Base-by-base conservation (phyloP, 768 basidiomycete species). In the Rhodotorula sphaerocarpa region DNA sequence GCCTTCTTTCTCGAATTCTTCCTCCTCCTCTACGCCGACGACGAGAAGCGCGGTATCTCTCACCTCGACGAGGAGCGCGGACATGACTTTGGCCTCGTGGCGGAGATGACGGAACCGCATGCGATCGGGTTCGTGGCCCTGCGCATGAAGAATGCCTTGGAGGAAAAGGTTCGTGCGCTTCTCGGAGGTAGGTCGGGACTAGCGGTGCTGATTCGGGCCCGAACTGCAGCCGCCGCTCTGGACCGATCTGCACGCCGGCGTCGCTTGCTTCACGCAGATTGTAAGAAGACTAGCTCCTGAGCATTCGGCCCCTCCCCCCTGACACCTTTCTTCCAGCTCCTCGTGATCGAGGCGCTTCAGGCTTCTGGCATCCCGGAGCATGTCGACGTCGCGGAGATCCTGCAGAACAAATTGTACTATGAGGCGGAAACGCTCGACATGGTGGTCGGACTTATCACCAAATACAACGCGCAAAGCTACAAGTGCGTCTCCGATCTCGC, bases 1-100 rank as follows among this genome's bases (percentile, higher is more conserved):
- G 86, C 88, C 61, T 97, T 93, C 86, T 86, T 93, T 72, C 81
- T 95, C 42, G 86, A 91, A 65, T 93, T 88, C 78, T 92, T 97
- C 76, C 80, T 92, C 34, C 70, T 56, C 21, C 41, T 70, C 20
- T 76, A 78, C 52, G 43, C 34, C 36, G 84, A 87, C 70, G 85
- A 86, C 25, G 50, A 58, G 52, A 18, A 9, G 33, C 43, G 65
- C 21, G 73, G 66, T 9, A 61, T 66, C 33, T 61, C 52, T 31
- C 63, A 66, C 55, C 23, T 50, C 33, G 64, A 63, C 28, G 73
- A 73, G 27, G 72, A 74, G 33, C 58, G 59, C 25, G 69, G 65
- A 2, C 70, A 73, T 52, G 70, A 75, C 61, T 67, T 70, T 61
- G 69, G 71, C 27, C 36, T 87, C 51, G 82, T 96, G 43, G 86